These are phyloP conservation scores for Fraxinus sp. DNA, from an alignment of 305 asterid genomes.

Conservation along the genomic window DNA sequence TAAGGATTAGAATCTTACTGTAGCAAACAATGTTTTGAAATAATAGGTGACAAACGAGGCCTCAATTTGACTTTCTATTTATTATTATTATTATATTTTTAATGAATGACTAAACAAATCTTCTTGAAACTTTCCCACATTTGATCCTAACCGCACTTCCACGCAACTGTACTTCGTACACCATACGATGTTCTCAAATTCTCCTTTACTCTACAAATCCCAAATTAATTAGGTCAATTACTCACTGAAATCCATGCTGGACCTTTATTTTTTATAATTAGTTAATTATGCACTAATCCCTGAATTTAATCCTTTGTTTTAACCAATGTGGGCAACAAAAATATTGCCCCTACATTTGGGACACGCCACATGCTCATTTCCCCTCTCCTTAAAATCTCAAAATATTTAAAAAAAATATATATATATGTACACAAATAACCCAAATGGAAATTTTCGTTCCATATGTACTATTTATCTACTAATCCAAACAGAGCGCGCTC, in stretches of 20 bases:
- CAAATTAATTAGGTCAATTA: conserved; percentile 22
- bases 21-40: too few relatives aligned
- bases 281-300: background rate
- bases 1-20: too few relatives aligned
- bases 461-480: too few relatives aligned
- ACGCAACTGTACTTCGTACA: conserved; percentile 58
- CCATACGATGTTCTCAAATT: conserved; percentile 51
- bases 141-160: conserved; percentile 54
- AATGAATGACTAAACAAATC: too few relatives aligned
- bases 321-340: conserved; percentile 21
- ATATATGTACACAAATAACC: background rate
- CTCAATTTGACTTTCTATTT: too few relatives aligned
- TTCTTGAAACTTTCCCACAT: conserved; percentile 34
- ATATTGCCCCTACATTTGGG: conserved; percentile 25
- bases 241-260: conserved; percentile 56
- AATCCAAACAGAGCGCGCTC: background rate
- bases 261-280: conserved; percentile 3
- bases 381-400: background rate
- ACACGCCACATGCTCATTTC: conserved; percentile 25
- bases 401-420: background rate
- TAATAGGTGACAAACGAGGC: too few relatives aligned
- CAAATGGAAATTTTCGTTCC: background rate
- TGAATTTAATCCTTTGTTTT: background rate
- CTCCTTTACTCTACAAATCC: conserved; percentile 20
- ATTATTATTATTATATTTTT: too few relatives aligned